phyloP scores from a whole-genome alignment of 2,329 filamentous ascomycete species.

The Aspergillus costaricaensis region DNA sequence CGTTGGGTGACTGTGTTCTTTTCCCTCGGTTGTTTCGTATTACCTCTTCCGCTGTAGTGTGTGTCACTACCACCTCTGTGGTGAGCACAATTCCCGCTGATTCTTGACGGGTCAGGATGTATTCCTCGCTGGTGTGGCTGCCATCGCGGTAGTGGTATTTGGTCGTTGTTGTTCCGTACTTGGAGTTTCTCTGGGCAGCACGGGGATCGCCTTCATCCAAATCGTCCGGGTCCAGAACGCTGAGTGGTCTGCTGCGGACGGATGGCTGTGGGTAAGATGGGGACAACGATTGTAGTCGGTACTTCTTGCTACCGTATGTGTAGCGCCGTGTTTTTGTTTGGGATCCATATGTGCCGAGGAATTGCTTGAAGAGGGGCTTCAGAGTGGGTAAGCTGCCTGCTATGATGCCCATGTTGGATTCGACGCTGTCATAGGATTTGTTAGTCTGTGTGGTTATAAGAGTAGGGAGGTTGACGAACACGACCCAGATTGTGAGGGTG shows the following conservation, averaged over 20 bases:
- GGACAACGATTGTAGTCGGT: conserved; percentile 15
- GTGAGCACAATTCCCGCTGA: conserved; percentile 13
- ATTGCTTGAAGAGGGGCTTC: conserved; percentile 33
- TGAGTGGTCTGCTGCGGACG: not conserved
- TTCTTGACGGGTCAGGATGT: conserved; percentile 8
- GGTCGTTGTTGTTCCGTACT: not conserved
- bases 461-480: conserved; percentile 17
- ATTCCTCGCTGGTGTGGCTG: conserved; percentile 18
- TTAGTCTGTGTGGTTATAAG: not conserved
- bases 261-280: conserved; percentile 8
- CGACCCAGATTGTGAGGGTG: conserved; percentile 53
- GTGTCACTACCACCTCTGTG: conserved; percentile 10
- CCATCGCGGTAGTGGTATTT: not conserved
- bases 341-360: conserved; percentile 26
- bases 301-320: conserved; percentile 15
- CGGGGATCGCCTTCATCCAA: no score
- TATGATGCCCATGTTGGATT: conserved; percentile 35
- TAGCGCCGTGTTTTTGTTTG: conserved; percentile 17
- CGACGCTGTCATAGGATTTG: conserved; percentile 19
- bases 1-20: no score
- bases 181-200: not conserved
- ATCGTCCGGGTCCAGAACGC: not conserved
- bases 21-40: not conserved
- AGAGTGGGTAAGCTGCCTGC: conserved; percentile 35
- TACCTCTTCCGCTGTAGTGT: not conserved